Evolutionary conservation across 2,329 filamentous ascomycete genomes (phyloP).

Genomic region (Nigrospora oryzae): DNA sequence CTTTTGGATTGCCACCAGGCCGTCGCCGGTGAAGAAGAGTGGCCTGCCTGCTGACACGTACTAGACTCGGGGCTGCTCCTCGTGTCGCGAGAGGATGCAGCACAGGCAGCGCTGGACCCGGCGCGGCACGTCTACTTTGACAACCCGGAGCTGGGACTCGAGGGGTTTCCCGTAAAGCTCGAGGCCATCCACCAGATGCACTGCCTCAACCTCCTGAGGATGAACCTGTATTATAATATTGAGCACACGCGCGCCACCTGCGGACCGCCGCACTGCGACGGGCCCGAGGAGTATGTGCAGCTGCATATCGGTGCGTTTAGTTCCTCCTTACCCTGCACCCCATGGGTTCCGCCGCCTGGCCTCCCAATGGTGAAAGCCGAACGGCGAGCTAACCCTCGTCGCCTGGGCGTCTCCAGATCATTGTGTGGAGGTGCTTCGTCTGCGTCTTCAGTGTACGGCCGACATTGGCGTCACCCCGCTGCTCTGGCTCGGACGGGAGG

Average conservation of each 20-base stretch:
- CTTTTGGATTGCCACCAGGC: no score
- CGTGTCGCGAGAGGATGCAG: conserved; percentile 5
- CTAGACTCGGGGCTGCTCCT: conserved; percentile 6
- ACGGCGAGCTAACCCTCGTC: no score
- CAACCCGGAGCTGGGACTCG: conserved; percentile 8
- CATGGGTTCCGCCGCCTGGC: no score
- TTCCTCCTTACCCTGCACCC: not conserved
- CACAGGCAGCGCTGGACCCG: conserved; percentile 5
- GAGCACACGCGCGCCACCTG: conserved; percentile 6
- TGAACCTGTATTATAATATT: conserved; percentile 9
- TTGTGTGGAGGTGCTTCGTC: conserved; percentile 7
- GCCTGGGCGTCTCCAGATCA: conserved; percentile 1
- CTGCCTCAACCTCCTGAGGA: conserved; percentile 7
- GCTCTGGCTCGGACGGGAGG: conserved; percentile 5
- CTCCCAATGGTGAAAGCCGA: no score
- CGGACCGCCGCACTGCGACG: not conserved
- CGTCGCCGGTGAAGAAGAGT: not conserved
- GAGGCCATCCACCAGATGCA: conserved; percentile 10
- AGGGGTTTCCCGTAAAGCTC: conserved; percentile 7
- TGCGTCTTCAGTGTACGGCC: conserved; percentile 7
- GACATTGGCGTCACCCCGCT: conserved; percentile 8
- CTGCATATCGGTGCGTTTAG: conserved; percentile 6
- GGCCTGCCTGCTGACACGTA: not conserved
- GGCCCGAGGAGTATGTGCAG: conserved; percentile 4
- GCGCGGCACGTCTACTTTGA: conserved; percentile 7